Conservation (phyloP, 306 rosid species). For the Casuarina cunninghamiana region DNA sequence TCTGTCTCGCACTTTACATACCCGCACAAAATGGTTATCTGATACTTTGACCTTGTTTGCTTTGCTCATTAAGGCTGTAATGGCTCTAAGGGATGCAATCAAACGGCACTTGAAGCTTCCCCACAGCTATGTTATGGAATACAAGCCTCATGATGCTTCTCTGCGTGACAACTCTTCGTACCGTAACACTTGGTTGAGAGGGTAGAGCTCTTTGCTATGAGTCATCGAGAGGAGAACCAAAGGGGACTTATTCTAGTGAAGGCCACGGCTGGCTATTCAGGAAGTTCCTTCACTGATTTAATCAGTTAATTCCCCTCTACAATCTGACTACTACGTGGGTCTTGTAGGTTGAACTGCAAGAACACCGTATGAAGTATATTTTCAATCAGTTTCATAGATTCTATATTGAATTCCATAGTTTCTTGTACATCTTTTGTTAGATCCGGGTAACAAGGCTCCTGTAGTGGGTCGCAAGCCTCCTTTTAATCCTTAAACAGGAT, state of each 20-base stretch:
- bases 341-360: neutral
- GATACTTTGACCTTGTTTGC: conserved; percentile 9
- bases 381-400: neutral
- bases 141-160: conserved; percentile 91
- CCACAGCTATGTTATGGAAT: conserved; percentile 87
- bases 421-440: neutral
- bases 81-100: conserved; percentile 84
- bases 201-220: conserved; percentile 34
- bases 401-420: neutral
- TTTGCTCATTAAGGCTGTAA: conserved; percentile 62
- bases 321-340: neutral
- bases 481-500: neutral
- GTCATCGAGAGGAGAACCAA: neutral
- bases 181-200: conserved; percentile 97
- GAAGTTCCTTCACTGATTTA: neutral
- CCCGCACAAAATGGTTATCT: neutral
- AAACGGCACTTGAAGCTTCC: conserved; percentile 93
- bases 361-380: neutral
- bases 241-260: neutral
- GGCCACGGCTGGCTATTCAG: neutral
- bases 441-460: neutral
- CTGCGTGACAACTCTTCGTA: conserved; percentile 90
- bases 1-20: neutral
- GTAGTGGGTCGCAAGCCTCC: neutral
- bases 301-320: neutral